Evolutionary conservation across 495 filamentous ascomycete genomes (phyloP), one percentile per base, ranked within the genome.

Genomic region (Geopyxis carbonaria): DNA sequence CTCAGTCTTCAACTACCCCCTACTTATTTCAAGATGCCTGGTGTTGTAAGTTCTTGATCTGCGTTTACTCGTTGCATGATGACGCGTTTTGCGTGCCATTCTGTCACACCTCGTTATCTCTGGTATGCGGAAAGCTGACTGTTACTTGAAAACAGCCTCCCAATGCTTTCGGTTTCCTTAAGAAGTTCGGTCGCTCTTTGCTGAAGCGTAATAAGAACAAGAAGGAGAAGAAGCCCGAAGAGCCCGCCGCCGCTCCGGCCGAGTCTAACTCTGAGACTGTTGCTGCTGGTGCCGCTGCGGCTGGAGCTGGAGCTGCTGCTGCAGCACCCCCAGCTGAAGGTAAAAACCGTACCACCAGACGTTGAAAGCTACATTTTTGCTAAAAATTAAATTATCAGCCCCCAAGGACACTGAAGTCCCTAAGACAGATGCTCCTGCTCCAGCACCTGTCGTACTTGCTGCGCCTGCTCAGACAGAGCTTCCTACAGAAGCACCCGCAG

Each of bases 1-100:
- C n/a, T n/a, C n/a, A n/a, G n/a, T n/a, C n/a, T n/a, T n/a, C n/a
- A n/a, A n/a, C n/a, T n/a, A n/a, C n/a, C n/a, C n/a, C n/a, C n/a
- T n/a, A n/a, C n/a, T n/a, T n/a, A n/a, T n/a, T n/a, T 36, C 46
- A 50, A 46, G 13, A 55, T 55, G 51, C 51, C 51, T 47, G 51
- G 51, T 40, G 51, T 55, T 34, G 51, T 55, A 46, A 51, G 51
- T 15, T 28, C 28, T 10, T 29, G 18, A 24, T 14, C 13, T 4
- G 21, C 9, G 23, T 19, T 29, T 18, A 25, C 16, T 15, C n/a
- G 1, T 22, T 37, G 34, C 21, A 6, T 6, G 10, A 5, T 5
- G 15, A 30, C 27, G 11, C 4, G 10, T 11, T 23, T 24, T n/a
- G 19, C 25, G 24, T 33, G 1, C 39, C 14, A 21, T 14, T n/a